Evolutionary conservation across 495 filamentous ascomycete genomes (phyloP), one percentile per base, ranked within the genome.

Genomic region (Massariosphaeria phaeospora): DNA sequence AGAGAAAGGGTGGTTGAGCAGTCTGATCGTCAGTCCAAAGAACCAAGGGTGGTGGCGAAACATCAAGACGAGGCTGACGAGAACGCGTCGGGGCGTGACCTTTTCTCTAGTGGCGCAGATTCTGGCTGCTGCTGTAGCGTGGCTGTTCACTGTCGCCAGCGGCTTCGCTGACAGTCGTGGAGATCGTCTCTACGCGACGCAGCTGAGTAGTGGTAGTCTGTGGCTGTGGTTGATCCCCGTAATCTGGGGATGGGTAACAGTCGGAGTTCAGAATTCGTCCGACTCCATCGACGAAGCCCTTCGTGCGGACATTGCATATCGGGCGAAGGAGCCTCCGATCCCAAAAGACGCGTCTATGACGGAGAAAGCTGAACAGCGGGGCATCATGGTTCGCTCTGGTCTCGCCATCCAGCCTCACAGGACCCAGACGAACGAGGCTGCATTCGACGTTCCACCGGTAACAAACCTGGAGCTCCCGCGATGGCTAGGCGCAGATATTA

Each of bases 221-320:
- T 64, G 61, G 61, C 39, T 55, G 11, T 64, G 61, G 61, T 23
- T 64, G 43, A 52, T 64, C 20, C 55, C 61, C 3, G 50, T 64
- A 9, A 64, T 64, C 20, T 42, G 34, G 34, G 61, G 61, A 13
- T 64, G 56, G 61, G 47, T 64, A 12, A 59, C 51, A 2, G 61
- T 64, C 13, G 61, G 61, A 2, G 60, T 56, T 20, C 56, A 64
- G 40, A 50, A 33, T 15, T 41, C 13, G 11, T 11, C 20, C 11
- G 44, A 53, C 31, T 53, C 61, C 6, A 56, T 64, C 26, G 50
- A 64, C 10, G 43, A 53, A 13, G 56, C 56, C 4, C 33, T 60
- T 13, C 6, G 34, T 8, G 48, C 55, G 20, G 44, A 60, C 13
- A 24, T 27, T 21, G 56, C 56, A 23, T 53, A 60, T 41, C 51